Base-by-base conservation (phyloP, 331 rosid genomes). In the Spiraea crenata region DNA sequence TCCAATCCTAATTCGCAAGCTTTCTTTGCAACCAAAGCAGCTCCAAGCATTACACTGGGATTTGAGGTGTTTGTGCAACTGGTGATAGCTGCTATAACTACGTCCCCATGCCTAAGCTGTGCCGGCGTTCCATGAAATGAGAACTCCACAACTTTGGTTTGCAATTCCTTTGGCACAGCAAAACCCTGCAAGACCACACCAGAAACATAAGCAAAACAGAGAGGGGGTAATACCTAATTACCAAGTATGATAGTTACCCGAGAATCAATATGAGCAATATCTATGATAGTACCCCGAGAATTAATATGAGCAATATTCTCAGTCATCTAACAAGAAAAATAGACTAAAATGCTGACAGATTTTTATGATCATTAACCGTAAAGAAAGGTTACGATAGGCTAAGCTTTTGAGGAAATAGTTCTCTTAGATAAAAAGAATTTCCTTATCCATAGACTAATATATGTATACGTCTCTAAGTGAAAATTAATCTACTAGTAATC, bases 11-110 rank as follows among this genome's bases (percentile, higher is more conserved):
- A 83, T 62, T 90, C 92, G 76, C 92, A 88, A 52, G 96, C 96
- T 84, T 90, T 90, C 84, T 90, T 90, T 11, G 96, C 96, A 86
- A 90, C 96, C 85, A 90, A 85, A 77, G 96, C 96, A 76, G 96
- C 92, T 72, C 92, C 95, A 72, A 90, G 96, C 96, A 90, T 90
- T 51, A 90, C 96, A 67, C 95, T 88, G n/a, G 96, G 96, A 78
- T 90, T 90, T 63, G 96, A 90, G 82, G 95, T 90, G 78, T 90
- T 90, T 62, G 96, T 90, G 77, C 96, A 90, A 74, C 96, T 90
- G 82, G 96, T 90, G 81, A 90, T 90, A 56, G 96, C 96, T 74
- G 96, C 96, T 38, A 88, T 88, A 42, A 88, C 96, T 64, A 90
- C 95, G 83, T 90, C 95, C 46, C 95, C 96, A 35, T 90, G 96